Evolutionary conservation across 2,329 filamentous ascomycete species (phyloP).

Genomic region (Trichoderma pleuroti): DNA sequence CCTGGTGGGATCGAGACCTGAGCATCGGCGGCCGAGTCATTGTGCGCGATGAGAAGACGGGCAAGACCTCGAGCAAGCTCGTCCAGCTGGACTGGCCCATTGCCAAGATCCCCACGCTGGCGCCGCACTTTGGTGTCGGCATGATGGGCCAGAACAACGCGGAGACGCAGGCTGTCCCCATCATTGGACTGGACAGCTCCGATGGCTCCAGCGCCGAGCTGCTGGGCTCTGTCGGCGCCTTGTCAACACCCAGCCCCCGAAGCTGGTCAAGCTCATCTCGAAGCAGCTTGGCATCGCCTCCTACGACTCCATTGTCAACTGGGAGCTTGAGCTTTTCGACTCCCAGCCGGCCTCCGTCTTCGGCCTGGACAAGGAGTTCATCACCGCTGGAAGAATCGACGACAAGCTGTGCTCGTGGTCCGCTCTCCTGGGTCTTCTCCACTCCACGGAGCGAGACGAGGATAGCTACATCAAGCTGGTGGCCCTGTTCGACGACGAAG

Average conservation of each 20-base stretch:
- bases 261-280: constrained; percentile 78
- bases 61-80: constrained; percentile 75
- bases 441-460: constrained; percentile 50
- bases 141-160: constrained; percentile 67
- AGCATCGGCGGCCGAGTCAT: constrained; percentile 86
- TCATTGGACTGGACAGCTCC: constrained; percentile 81
- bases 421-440: constrained; percentile 75
- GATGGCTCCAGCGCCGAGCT: constrained; percentile 42
- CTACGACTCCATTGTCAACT: constrained; percentile 77
- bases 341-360: constrained; percentile 78
- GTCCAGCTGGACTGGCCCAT: constrained; percentile 95
- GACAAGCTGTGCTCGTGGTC: constrained; percentile 97
- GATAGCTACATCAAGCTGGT: constrained; percentile 80
- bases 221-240: constrained; percentile 65
- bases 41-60: constrained; percentile 66
- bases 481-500: constrained; percentile 95
- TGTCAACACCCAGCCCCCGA: constrained; percentile 75
- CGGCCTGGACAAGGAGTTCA: constrained; percentile 87
- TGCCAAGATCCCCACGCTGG: constrained; percentile 85
- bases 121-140: constrained; percentile 85
- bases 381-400: constrained; percentile 92
- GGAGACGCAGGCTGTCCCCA: constrained; percentile 92
- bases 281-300: constrained; percentile 69
- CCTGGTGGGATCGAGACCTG: constrained; percentile 97
- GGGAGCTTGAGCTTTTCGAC: constrained; percentile 96